Conservation (phyloP, 257 asterid genomes). For the Petunia axillaris region DNA sequence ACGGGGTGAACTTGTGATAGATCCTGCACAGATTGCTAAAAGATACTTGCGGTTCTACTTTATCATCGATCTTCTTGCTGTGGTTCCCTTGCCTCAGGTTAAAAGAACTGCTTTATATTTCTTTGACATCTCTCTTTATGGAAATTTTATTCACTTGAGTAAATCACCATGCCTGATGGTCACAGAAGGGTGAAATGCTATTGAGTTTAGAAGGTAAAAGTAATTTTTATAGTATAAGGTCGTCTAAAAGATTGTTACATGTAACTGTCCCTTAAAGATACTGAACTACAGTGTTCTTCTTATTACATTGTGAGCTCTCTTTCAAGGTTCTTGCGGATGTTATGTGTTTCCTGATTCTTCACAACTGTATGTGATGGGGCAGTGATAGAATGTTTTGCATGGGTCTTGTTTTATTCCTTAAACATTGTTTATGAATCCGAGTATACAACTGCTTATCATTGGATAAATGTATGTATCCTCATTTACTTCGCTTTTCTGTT, state of each 20-base stretch:
- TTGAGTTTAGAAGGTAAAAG: too few relatives aligned
- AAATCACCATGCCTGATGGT: conserved; percentile 7
- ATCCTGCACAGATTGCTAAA: conserved; percentile 90
- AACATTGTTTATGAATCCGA: neutral
- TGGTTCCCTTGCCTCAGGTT: conserved; percentile 98
- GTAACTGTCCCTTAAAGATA: neutral
- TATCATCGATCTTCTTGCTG: conserved; percentile 85
- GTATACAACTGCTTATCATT: conserved; percentile 5
- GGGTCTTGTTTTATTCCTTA: neutral
- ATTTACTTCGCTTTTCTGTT: neutral
- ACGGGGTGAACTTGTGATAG: conserved; percentile 97
- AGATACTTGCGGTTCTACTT: conserved; percentile 86
- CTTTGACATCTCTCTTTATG: neutral
- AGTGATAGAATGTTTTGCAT: neutral
- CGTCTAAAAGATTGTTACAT: too few relatives aligned
- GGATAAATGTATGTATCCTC: neutral
- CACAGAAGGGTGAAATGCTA: neutral
- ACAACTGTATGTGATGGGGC: neutral
- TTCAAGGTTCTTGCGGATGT: conserved; percentile 15
- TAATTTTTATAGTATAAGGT: too few relatives aligned
- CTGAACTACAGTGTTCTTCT: neutral
- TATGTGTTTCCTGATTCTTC: conserved; percentile 16
- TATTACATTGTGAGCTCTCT: neutral
- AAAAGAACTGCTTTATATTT: conserved; percentile 28
- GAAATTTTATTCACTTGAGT: conserved; percentile 12